A percentile compares a stretch with the other conserved stretches of the same genome.
phyloP scores from a whole-genome alignment of 352 stramenopile genomes.

The Globisporangium splendens region DNA sequence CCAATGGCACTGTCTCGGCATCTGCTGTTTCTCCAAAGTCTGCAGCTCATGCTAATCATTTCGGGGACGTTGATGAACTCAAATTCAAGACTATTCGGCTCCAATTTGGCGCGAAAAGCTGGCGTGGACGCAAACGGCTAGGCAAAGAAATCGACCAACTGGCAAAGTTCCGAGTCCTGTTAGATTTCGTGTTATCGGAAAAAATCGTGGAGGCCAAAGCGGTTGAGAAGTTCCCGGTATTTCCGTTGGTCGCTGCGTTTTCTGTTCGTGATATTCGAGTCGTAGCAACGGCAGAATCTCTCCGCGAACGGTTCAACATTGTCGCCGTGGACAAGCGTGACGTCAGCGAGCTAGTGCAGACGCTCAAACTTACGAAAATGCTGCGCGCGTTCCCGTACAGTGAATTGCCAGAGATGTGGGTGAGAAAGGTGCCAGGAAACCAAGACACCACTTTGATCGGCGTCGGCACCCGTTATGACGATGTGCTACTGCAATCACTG shows the following conservation, averaged over 20 bases:
- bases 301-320: conserved; percentile 33
- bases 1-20: conserved; percentile 2
- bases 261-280: conserved; percentile 51
- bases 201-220: conserved; percentile 28
- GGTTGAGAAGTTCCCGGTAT: conserved; percentile 41
- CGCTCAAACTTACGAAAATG: conserved; percentile 45
- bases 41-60: background rate
- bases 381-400: conserved; percentile 60
- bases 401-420: conserved; percentile 54
- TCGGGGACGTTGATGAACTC: conserved; percentile 51
- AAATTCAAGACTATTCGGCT: conserved; percentile 54
- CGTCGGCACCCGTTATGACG: conserved; percentile 49
- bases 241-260: conserved; percentile 59
- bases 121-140: conserved; percentile 65
- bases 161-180: conserved; percentile 45
- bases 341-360: conserved; percentile 32
- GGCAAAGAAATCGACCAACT: conserved; percentile 44
- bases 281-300: conserved; percentile 47
- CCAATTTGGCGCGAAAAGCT: conserved; percentile 63
- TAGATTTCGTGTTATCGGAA: conserved; percentile 46
- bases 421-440: conserved; percentile 38
- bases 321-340: conserved; percentile 48
- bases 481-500: conserved; percentile 56
- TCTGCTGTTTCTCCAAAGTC: background rate
- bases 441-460: conserved; percentile 38